Evolutionary conservation across 1,139 yeast species (phyloP), one percentile per base, ranked within the genome.

Genomic region (Geotrichum citri-aurantii): DNA sequence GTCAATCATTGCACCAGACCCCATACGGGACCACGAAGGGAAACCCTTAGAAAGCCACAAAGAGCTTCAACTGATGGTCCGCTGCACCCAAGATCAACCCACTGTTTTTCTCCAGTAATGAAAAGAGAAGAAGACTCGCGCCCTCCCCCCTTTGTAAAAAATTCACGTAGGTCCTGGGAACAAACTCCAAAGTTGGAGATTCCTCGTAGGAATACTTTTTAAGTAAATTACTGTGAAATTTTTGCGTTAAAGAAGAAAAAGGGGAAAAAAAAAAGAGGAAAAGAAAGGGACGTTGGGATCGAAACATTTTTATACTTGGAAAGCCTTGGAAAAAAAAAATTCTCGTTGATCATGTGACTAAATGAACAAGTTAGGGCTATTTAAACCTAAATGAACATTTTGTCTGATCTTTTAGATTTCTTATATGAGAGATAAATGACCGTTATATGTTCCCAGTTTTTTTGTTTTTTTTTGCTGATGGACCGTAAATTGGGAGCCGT

Each of bases 1-100:
- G 66, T 66, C 69, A 66, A 71, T 73, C 77, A 73, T 73, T 73
- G 77, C 77, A 74, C 73, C 74, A 61, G 64, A 65, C 66, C 72
- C 67, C 76, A 73, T 71, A 66, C 75, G 75, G 73, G 72, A 62
- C 74, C 75, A 70, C 74, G 74, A 72, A 72, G 75, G 75, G 74
- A 62, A 63, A 65, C 69, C 74, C 74, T 73, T 66, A 67, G 71
- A 64, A 59, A 50, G 48, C 57, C 50, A 48, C 52, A 58, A 59
- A 55, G 62, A 61, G 61, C 58, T 54, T 55, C 59, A 55, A 60
- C 73, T 63, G 66, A 70, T 65, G 67, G 64, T 64, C 65, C 66
- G 73, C 75, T 73, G 77, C 77, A 73, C 77, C 76, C 77, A 73
- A 73, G 77, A 73, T 71, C 66, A 67, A 61, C 66, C 60, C 62